Evolutionary conservation across 225 moss, liverwort and hornwort genomes (phyloP).

Genomic region (Lunularia cruciata): DNA sequence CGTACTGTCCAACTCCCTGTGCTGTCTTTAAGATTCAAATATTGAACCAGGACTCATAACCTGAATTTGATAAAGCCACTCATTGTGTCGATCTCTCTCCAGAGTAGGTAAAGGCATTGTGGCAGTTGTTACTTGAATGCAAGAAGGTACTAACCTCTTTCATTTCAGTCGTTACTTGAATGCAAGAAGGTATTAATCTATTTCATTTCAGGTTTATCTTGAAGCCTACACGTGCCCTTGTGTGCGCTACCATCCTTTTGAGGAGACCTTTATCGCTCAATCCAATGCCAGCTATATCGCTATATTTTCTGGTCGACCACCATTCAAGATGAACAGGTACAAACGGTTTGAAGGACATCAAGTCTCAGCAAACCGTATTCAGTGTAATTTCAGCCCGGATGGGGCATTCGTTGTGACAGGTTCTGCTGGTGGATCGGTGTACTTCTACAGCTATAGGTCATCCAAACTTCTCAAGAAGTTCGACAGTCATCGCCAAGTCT

Average conservation of each 20-base stretch:
- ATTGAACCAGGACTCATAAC: no score
- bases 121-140: no score
- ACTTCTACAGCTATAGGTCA: slow-evolving; percentile 71
- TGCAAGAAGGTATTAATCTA: not conserved
- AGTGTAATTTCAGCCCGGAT: slow-evolving; percentile 92
- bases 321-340: slow-evolving; percentile 83
- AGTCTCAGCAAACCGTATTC: slow-evolving; percentile 80
- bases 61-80: no score
- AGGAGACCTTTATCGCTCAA: slow-evolving; percentile 80
- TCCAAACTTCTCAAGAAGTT: slow-evolving; percentile 64
- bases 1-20: not conserved
- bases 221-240: slow-evolving; percentile 94
- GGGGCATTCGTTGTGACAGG: slow-evolving; percentile 79
- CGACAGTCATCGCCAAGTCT: slow-evolving; percentile 53
- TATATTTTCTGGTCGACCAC: slow-evolving; percentile 77
- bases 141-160: not conserved
- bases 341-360: slow-evolving; percentile 85
- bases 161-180: no score
- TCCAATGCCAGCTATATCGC: slow-evolving; percentile 93
- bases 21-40: not conserved
- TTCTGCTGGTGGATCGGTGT: slow-evolving; percentile 73
- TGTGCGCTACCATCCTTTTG: slow-evolving; percentile 86
- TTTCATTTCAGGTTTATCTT: slow-evolving; percentile 63
- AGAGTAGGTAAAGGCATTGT: no score
- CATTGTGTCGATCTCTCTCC: no score